Base-by-base conservation (phyloP, 495 filamentous ascomycete genomes). In the Chaetomium cochliodes region DNA sequence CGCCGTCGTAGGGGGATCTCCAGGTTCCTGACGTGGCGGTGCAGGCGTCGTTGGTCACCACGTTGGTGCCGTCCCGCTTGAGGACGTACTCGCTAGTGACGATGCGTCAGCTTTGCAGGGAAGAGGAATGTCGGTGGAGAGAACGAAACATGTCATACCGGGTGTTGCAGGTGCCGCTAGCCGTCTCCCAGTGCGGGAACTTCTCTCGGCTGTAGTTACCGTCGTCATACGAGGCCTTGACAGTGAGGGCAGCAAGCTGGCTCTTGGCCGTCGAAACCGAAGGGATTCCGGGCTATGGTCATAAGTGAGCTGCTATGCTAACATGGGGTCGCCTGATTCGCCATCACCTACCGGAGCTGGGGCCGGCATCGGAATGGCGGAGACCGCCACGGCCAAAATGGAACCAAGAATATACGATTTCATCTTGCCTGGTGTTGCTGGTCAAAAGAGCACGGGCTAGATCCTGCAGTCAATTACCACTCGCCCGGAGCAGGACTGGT, bases 161-260 rank as follows among this genome's bases (percentile, higher is more conserved):
- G 49, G 80, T 84, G 67, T 88, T 82, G 79, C 88, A 90, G 7
- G 72, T 77, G 0, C 88, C 88, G 56, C 67, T 76, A 70, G 86
- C 83, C 20, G 82, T 87, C 60, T 80, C 84, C 89, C 89, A 91
- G 67, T 84, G 82, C 5, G 87, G 87, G 76, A 92, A 92, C 23
- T 86, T 73, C 64, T 81, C 81, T 23, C 89, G 86, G 42, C 76
- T 57, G 68, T 92, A 92, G 1, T 69, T 79, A 57, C 78, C 78
- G 54, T 82, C 78, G 33, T 86, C 79, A 23, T 77, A 79, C 53
- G 81, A 76, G 3, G 84, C 73, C 12, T 81, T 78, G 16, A 87
- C 83, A 2, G 81, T 84, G 20, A 92, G 70, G 3, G 61, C 70
- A 1, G 80, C 79, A 16, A 92, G 82, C 63, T 83, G 77, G 33